Conservation (phyloP, 495 filamentous ascomycete genomes). For the Penicillium subrubescens region DNA sequence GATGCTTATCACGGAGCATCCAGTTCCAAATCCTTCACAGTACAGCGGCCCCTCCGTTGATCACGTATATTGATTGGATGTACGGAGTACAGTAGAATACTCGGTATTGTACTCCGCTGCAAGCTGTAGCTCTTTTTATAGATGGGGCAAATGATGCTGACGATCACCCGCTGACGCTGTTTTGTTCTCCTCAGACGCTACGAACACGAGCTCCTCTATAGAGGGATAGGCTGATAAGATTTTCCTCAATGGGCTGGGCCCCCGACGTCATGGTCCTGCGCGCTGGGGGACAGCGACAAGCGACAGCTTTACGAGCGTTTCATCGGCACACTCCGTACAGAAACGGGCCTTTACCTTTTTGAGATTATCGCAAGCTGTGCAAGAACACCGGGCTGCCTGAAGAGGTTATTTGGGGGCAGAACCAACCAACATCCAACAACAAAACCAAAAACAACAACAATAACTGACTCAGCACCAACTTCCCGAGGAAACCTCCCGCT, state of each 20-base stretch:
- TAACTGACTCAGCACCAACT: background rate
- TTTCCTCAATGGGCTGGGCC: slow-evolving; percentile 8
- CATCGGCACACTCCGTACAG: background rate
- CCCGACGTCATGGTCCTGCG: slow-evolving; percentile 23
- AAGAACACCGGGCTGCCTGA: background rate
- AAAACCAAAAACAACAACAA: background rate
- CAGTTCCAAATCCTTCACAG: background rate
- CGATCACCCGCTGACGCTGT: slow-evolving; percentile 4
- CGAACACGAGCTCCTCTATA: background rate
- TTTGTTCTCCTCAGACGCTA: background rate
- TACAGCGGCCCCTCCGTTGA: background rate
- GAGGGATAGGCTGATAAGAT: background rate
- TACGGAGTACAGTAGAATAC: background rate
- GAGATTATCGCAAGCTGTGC: background rate
- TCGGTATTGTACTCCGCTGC: background rate
- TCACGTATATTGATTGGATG: background rate
- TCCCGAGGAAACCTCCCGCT: background rate
- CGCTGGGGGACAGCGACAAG: background rate
- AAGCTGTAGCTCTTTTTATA: background rate
- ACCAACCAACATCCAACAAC: background rate
- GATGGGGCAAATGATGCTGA: slow-evolving; percentile 2
- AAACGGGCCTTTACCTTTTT: background rate
- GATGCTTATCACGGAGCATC: background rate
- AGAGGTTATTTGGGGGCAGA: background rate
- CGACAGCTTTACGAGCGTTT: background rate